These are phyloP conservation scores for Eimeria tenella DNA, from an alignment of 169 alveolate genomes.

Conservation along the genomic window DNA sequence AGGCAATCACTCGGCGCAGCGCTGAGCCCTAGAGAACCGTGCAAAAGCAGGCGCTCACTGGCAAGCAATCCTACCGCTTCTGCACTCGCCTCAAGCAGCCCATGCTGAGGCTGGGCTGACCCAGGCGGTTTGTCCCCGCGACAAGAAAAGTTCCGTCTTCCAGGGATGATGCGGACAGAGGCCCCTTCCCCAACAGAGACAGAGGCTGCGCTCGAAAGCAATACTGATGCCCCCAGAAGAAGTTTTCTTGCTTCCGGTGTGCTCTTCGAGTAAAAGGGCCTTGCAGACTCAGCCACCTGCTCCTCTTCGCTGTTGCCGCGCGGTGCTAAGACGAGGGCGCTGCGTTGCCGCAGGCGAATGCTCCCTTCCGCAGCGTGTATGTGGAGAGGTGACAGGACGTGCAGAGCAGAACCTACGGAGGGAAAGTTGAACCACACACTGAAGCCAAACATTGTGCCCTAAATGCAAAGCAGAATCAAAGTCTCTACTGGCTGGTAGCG, in stretches of 20 bases:
- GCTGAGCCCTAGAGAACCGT: not conserved
- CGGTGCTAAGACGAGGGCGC: slow-evolving; percentile 56
- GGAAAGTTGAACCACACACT: not conserved
- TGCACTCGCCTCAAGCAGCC: not conserved
- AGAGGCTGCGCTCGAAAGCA: slow-evolving; percentile 56
- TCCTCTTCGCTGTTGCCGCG: slow-evolving; percentile 28
- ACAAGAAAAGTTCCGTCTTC: not conserved
- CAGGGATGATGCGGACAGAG: slow-evolving; percentile 27
- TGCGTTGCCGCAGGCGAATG: slow-evolving; percentile 56
- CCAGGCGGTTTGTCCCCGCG: not conserved
- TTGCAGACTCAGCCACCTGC: not conserved
- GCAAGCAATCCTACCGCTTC: slow-evolving; percentile 40
- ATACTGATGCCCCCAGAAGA: not conserved
- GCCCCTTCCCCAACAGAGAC: slow-evolving; percentile 55
- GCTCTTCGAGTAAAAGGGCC: not conserved
- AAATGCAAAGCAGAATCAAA: no score
- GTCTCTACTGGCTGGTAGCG: not conserved
- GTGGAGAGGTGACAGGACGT: slow-evolving; percentile 49
- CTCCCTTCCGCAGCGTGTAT: slow-evolving; percentile 62
- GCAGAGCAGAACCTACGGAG: slow-evolving; percentile 41
- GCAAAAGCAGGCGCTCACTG: slow-evolving; percentile 40
- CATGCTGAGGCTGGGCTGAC: not conserved
- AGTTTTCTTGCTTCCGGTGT: not conserved
- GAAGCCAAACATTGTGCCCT: no score
- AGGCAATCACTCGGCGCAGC: slow-evolving; percentile 57